Conservation (phyloP, 2,329 filamentous ascomycete genomes). For the Pleurostoma richardsiae region DNA sequence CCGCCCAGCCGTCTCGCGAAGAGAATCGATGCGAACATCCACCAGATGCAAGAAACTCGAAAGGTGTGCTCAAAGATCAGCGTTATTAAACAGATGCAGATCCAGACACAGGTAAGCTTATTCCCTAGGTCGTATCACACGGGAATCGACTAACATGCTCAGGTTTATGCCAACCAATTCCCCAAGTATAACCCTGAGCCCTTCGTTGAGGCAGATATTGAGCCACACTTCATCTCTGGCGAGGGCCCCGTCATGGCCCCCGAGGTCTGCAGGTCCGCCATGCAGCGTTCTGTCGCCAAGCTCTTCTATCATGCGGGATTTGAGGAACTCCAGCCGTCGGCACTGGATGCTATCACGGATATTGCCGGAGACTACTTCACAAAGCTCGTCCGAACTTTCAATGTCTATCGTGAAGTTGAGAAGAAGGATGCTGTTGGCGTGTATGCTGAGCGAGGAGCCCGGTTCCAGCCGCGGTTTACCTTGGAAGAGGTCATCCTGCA, state of each 20-base stretch:
- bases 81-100: conserved; percentile 99
- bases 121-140: background rate
- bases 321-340: conserved; percentile 93
- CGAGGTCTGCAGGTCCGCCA: conserved; percentile 72
- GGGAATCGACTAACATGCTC: conserved; percentile 3
- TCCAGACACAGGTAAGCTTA: conserved; percentile 78
- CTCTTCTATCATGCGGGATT: conserved; percentile 96
- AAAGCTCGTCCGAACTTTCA: conserved; percentile 75
- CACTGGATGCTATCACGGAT: conserved; percentile 84
- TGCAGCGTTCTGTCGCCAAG: conserved; percentile 89
- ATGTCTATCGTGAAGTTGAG: conserved; percentile 77
- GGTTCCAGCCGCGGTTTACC: conserved; percentile 63
- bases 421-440: conserved; percentile 55
- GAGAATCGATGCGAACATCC: conserved; percentile 86
- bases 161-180: conserved; percentile 98
- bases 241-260: conserved; percentile 83
- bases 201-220: conserved; percentile 80
- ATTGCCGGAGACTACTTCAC: conserved; percentile 85
- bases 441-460: conserved; percentile 31
- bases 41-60: conserved; percentile 92
- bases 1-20: conserved; percentile 69
- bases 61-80: conserved; percentile 95
- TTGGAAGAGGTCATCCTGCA: conserved; percentile 85
- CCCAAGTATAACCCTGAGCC: conserved; percentile 91
- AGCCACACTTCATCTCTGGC: conserved; percentile 84